A percentile compares a stretch with the other conserved stretches of the same genome.
These are phyloP conservation scores for Coriaria nepalensis DNA, from an alignment of 306 rosid genomes.

Conservation along the genomic window DNA sequence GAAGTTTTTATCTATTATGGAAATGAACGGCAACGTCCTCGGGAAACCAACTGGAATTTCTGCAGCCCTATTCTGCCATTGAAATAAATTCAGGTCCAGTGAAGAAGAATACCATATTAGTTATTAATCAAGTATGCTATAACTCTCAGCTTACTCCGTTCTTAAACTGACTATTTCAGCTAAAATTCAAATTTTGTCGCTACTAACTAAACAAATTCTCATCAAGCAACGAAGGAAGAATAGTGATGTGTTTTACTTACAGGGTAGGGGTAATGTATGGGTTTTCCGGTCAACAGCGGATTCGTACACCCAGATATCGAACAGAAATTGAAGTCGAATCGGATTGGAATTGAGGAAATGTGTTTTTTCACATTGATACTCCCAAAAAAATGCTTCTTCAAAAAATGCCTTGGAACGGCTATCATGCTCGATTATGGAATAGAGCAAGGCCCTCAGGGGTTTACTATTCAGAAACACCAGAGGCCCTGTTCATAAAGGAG, in stretches of 20 bases:
- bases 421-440: background rate
- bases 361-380: background rate
- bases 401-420: background rate
- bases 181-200: too few relatives aligned
- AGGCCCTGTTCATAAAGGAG: too few relatives aligned
- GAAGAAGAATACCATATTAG: slow-evolving; percentile 9
- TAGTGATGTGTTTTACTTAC: slow-evolving; percentile 10
- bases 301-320: background rate
- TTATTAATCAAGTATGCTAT: background rate
- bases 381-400: background rate
- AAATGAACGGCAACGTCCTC: slow-evolving; percentile 13
- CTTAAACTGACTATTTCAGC: too few relatives aligned
- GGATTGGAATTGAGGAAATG: background rate
- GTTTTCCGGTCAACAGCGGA: slow-evolving; percentile 1
- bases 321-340: background rate
- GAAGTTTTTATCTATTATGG: slow-evolving; percentile 12
- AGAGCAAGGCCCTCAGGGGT: too few relatives aligned
- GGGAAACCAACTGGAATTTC: slow-evolving; percentile 12
- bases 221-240: background rate
- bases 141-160: too few relatives aligned
- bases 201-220: too few relatives aligned
- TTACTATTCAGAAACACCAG: too few relatives aligned
- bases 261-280: background rate
- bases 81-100: too few relatives aligned
- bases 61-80: slow-evolving; percentile 11